phyloP scores from a whole-genome alignment of 2,329 filamentous ascomycete species.

The Aureobasidium sp. region DNA sequence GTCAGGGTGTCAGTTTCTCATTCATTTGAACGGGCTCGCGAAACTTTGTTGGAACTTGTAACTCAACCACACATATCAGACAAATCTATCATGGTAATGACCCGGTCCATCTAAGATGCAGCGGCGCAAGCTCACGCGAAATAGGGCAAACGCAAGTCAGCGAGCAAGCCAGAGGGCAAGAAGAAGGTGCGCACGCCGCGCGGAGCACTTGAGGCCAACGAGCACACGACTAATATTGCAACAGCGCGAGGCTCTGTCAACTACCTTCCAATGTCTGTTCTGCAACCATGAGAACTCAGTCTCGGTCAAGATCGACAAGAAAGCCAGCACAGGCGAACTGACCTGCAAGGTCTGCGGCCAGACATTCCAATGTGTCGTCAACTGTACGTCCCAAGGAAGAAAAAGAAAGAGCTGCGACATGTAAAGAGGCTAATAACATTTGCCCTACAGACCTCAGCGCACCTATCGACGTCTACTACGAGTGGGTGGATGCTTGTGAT shows the following conservation, averaged over 20 bases:
- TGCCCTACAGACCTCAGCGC: slow-evolving; percentile 66
- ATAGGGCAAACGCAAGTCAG: slow-evolving; percentile 85
- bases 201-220: not conserved
- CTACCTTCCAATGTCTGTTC: slow-evolving; percentile 92
- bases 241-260: slow-evolving; percentile 60
- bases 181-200: slow-evolving; percentile 60
- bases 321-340: slow-evolving; percentile 74
- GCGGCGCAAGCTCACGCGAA: not conserved
- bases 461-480: slow-evolving; percentile 90
- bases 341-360: slow-evolving; percentile 92
- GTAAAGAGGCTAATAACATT: slow-evolving; percentile 16
- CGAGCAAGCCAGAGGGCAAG: slow-evolving; percentile 70
- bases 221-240: not conserved
- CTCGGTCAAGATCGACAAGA: slow-evolving; percentile 87
- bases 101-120: no score
- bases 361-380: slow-evolving; percentile 85
- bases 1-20: not conserved
- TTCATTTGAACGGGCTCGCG: not conserved
- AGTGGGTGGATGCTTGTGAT: slow-evolving; percentile 96
- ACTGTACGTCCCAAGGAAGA: slow-evolving; percentile 56
- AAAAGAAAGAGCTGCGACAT: not conserved
- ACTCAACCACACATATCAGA: not conserved
- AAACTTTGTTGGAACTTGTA: not conserved
- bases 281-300: slow-evolving; percentile 97
- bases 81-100: slow-evolving; percentile 1